phyloP scores from a whole-genome alignment of 225 moss, liverwort and hornwort species.

The Straminergon stramineum region DNA sequence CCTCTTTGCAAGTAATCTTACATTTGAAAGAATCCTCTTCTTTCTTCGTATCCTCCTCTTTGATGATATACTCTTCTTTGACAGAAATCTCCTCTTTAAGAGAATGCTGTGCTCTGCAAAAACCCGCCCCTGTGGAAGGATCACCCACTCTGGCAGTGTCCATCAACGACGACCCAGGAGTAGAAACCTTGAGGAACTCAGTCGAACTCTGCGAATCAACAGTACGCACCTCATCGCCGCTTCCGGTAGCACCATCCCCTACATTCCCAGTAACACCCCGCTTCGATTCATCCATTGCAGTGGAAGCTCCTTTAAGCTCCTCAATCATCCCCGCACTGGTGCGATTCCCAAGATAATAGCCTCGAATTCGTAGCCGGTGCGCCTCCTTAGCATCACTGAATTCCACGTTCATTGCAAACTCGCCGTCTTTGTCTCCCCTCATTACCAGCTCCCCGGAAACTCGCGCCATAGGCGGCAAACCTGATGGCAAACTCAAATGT shows the following conservation, averaged over 20 bases:
- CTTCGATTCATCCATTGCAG: neutral
- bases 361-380: neutral
- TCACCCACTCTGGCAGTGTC: neutral
- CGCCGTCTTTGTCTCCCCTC: constrained; percentile 2
- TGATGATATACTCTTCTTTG: neutral
- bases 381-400: neutral
- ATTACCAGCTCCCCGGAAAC: neutral
- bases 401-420: constrained; percentile 6
- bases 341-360: neutral
- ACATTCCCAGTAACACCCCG: neutral
- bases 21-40: neutral
- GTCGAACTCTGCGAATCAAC: constrained; percentile 18
- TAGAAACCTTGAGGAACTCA: neutral
- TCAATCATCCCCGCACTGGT: constrained; percentile 2
- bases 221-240: neutral
- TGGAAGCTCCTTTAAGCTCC: neutral
- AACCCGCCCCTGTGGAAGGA: neutral
- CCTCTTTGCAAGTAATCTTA: neutral
- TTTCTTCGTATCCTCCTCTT: neutral
- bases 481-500: neutral
- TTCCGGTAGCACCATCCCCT: neutral
- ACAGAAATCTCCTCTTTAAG: neutral
- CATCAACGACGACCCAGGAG: neutral
- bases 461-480: constrained; percentile 24
- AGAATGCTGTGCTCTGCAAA: neutral